Base-by-base conservation (phyloP, 2,329 filamentous ascomycete species). In the Diaporthe citrichinensis region DNA sequence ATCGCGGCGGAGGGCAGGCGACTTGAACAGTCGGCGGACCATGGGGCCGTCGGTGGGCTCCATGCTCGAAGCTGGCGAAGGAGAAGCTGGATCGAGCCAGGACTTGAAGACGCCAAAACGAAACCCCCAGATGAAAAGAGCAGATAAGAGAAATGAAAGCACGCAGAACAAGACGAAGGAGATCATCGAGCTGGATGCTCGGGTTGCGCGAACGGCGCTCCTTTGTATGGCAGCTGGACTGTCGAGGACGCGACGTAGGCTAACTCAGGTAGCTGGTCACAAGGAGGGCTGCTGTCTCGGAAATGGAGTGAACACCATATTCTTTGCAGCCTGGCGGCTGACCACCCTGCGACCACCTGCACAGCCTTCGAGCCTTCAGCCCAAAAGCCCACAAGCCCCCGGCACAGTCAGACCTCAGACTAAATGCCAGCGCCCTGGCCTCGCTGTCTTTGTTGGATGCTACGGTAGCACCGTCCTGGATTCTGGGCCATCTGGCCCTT, bases 291-390 rank as follows among this genome's bases (percentile, higher is more conserved):
- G 65, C 8, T 15, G 65, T 68, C 65, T 28, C 46, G 6, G 65
- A 31, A 31, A 62, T 61, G 73, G 67, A 75, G 73, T 72, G 73
- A 58, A 68, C 74, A 75, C 69, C 69, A 73, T 46, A 68, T 44
- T 68, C 49, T 69, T 41, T 41, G 65, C 65, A 69, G 65, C 49
- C 65, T 55, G 65, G 49, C 65, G 41, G 65, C 65, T 69, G 65
- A 69, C 65, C 65, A 69, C 65, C 61, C 17, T 46, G 44, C 44
- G 20, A 3, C 44, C 58, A 61, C 58, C 58, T 25, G 58, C 58
- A 61, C 57, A 61, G 57, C 34, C 57, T 25, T 57, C 20, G 36
- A 49, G 44, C 41, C 41, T 44, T 44, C 41, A 53, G 25, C 53
- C 53, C 17, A 17, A 12, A 55, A 55, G 53, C 53, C 53, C 53